Conservation (phyloP, 768 basidiomycete genomes). For the Asterophora lycoperdoides region DNA sequence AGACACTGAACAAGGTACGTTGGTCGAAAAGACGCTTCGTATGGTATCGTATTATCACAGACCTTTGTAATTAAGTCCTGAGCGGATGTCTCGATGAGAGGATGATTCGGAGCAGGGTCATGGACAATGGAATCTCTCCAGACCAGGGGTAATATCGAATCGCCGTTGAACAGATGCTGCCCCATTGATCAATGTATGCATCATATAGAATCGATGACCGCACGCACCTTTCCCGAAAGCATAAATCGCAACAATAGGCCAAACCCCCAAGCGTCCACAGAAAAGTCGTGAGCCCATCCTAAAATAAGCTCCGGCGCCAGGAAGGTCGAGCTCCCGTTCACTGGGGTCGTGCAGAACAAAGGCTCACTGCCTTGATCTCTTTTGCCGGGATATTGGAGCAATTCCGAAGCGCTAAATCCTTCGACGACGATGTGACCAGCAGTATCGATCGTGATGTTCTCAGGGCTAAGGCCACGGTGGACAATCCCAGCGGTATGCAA, state of each 20-base stretch:
- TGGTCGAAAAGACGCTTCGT: neutral
- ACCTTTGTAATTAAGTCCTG: constrained; percentile 46
- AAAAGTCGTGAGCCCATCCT: constrained; percentile 48
- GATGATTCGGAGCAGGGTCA: constrained; percentile 24
- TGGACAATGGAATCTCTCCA: constrained; percentile 33
- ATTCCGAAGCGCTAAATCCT: constrained; percentile 37
- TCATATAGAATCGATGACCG: neutral
- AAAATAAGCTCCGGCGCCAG: constrained; percentile 52
- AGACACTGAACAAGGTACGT: constrained; percentile 38
- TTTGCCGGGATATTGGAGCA: constrained; percentile 28
- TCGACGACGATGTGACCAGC: constrained; percentile 45
- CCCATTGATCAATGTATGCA: neutral
- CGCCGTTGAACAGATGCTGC: constrained; percentile 6
- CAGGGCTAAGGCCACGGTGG: constrained; percentile 43
- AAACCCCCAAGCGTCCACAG: constrained; percentile 59
- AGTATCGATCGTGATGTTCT: constrained; percentile 38
- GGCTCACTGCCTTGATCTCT: constrained; percentile 22
- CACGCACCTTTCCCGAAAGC: constrained; percentile 41
- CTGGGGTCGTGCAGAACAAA: constrained; percentile 42
- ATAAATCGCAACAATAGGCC: constrained; percentile 50
- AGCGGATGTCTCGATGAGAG: constrained; percentile 28
- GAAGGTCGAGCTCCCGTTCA: constrained; percentile 23
- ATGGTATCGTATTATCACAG: neutral
- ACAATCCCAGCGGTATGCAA: constrained; percentile 45
- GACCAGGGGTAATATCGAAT: constrained; percentile 19